phyloP scores from a whole-genome alignment of 257 asterid genomes.

The Solanum corneliomulleri region DNA sequence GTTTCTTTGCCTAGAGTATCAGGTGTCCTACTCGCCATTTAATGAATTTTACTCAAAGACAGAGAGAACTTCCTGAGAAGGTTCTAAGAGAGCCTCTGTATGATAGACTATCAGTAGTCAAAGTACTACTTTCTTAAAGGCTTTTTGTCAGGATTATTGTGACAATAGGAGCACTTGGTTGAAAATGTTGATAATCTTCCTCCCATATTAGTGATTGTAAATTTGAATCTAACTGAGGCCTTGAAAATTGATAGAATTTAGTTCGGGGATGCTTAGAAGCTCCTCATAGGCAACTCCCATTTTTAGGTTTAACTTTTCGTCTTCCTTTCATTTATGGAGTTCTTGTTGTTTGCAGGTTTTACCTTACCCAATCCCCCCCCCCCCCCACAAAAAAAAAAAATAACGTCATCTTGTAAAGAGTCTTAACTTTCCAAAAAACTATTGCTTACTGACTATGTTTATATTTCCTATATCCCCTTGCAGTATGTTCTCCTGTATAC shows the following conservation, averaged over 20 bases:
- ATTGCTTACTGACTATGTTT: not conserved
- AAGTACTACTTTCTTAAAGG: not conserved
- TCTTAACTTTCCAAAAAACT: not conserved
- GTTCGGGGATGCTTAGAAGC: not conserved
- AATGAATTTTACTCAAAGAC: not conserved
- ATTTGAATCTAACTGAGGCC: not conserved
- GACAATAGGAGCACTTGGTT: not conserved
- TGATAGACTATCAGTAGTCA: not conserved
- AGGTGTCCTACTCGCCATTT: not conserved
- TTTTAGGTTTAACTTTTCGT: not conserved
- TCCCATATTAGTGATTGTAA: not conserved
- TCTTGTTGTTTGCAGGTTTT: not conserved
- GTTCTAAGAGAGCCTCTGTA: not conserved
- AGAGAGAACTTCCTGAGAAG: not conserved
- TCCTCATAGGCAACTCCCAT: not conserved
- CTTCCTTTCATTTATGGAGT: not conserved
- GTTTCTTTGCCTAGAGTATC: not conserved
- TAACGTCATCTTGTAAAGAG: not conserved
- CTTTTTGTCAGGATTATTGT: not conserved
- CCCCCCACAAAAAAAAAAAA: not conserved
- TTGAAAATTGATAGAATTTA: not conserved
- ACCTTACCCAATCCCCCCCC: not conserved
- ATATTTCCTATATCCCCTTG: conserved; percentile 9
- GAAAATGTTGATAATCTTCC: not conserved
- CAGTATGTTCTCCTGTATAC: conserved; percentile 75